Evolutionary conservation across 2,329 filamentous ascomycete genomes (phyloP), one percentile per base, ranked within the genome.

Genomic region (Neobulgaria alba): DNA sequence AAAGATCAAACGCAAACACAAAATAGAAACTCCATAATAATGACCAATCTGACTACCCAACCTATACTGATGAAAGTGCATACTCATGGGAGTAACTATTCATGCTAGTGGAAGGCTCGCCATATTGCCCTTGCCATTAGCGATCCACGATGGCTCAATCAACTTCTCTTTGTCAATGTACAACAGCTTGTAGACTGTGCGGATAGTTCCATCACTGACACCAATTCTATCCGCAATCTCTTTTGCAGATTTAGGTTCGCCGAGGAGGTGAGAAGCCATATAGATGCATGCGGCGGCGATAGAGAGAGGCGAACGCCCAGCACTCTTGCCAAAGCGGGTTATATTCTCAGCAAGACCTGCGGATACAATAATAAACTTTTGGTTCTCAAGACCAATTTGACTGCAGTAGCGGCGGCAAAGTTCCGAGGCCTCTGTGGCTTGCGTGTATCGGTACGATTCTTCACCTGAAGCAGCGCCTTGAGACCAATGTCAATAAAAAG

Each of bases 271-370:
- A 20, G 86, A 88, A 3, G 90, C 85, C 79, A 96, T 92, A 70
- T 92, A 98, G 62, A 98, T 95, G 62, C 88, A 94, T 21, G 92
- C 89, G 14, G 89, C 90, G 5, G 93, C 90, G 46, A 93, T 87
- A 1, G 90, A 95, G 36, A 98, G 71, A 15, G 92, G 92, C 43
- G 90, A 96, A 45, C 92, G 86, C 51, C 92, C 92, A 26, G 90
- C 57, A 45, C 96, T 75, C 41, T 87, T 82, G 44, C 85, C 83
- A 46, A 86, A 79, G 36, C 77, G 75, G 17, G 79, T 81, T 51
- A 92, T 86, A 58, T 82, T 79, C 52, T 82, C 74, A 3, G 89
- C 88, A 37, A 95, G 74, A 19, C 80, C 76, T 56, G 82, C 78
- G 2, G 88, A 85, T 18, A 95, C 79, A 58, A 85, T 85, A 56